A percentile compares a stretch with the other conserved stretches of the same genome.
Evolutionary conservation across 352 stramenopile species (phyloP).

Genomic region (Elongisporangium anandrum): DNA sequence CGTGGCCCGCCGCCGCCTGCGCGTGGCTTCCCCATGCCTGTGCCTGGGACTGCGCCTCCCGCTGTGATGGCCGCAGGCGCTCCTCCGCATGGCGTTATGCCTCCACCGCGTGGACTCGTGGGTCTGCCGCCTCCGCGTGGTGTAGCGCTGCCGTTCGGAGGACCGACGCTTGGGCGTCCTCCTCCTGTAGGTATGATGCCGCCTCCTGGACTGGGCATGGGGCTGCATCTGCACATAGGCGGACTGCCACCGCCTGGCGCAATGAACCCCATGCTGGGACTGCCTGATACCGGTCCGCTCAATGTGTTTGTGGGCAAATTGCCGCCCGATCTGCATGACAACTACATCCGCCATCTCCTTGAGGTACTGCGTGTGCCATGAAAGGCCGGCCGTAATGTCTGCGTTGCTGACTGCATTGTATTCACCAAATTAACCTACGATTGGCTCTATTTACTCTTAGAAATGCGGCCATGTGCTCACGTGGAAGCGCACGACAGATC

Average conservation of each 20-base stretch:
- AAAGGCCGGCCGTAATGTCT: no score
- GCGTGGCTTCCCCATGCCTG: slow-evolving; percentile 2
- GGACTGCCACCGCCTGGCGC: not conserved
- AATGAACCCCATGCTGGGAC: slow-evolving; percentile 4
- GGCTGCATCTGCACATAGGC: slow-evolving; percentile 1
- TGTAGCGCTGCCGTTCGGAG: not conserved
- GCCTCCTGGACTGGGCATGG: slow-evolving; percentile 4
- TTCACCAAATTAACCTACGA: not conserved
- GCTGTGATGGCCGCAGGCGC: slow-evolving; percentile 47
- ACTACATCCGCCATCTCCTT: slow-evolving; percentile 47
- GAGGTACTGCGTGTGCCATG: slow-evolving; percentile 18
- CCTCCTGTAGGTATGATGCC: not conserved
- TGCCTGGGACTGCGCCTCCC: slow-evolving; percentile 20
- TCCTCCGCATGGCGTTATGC: slow-evolving; percentile 17
- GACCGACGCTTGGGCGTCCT: not conserved
- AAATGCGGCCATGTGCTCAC: slow-evolving; percentile 34
- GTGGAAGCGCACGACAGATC: slow-evolving; percentile 44
- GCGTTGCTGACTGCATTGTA: not conserved
- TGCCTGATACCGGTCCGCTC: slow-evolving; percentile 21
- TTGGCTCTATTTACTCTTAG: slow-evolving; percentile 5
- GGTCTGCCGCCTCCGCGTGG: slow-evolving; percentile 3
- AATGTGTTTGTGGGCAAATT: slow-evolving; percentile 53
- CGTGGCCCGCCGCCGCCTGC: not conserved
- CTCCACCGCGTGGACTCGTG: not conserved
- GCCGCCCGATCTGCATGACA: slow-evolving; percentile 46